Conservation (phyloP, 2,329 filamentous ascomycete species). For the Gliomastix tumulicola region DNA sequence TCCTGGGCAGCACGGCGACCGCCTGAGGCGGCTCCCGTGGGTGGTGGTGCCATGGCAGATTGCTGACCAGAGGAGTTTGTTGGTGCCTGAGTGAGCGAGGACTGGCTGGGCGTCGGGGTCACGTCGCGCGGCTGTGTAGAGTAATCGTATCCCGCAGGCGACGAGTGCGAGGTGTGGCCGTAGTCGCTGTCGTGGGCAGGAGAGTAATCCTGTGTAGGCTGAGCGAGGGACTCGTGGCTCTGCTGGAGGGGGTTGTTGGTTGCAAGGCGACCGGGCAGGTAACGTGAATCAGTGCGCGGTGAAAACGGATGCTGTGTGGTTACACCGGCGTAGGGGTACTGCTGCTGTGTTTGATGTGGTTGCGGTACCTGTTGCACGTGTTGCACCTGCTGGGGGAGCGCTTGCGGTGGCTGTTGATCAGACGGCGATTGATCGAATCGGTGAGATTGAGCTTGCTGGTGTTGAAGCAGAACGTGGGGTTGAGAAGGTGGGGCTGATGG, state of each 20-base stretch:
- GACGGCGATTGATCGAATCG: conserved; percentile 9
- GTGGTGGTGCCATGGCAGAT: conserved; percentile 38
- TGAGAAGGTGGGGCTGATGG: conserved; percentile 25
- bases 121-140: conserved; percentile 26
- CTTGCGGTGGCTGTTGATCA: conserved; percentile 7
- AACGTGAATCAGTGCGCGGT: no score
- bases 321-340: no score
- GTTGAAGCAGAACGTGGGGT: conserved; percentile 12
- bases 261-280: no score
- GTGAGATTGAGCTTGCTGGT: conserved; percentile 26
- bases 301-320: no score
- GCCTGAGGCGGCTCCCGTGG: conserved; percentile 31
- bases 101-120: conserved; percentile 17
- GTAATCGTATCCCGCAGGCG: no score
- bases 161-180: no score
- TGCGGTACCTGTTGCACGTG: no score
- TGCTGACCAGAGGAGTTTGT: conserved; percentile 19
- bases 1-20: conserved; percentile 44
- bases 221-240: no score
- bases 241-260: no score
- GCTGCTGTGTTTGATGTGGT: no score
- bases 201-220: no score
- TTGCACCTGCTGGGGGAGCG: conserved; percentile 23
- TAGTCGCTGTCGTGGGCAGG: no score
- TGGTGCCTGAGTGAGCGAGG: conserved; percentile 16